Base-by-base conservation (phyloP, 257 asterid genomes). In the Solanum raphanifolium region DNA sequence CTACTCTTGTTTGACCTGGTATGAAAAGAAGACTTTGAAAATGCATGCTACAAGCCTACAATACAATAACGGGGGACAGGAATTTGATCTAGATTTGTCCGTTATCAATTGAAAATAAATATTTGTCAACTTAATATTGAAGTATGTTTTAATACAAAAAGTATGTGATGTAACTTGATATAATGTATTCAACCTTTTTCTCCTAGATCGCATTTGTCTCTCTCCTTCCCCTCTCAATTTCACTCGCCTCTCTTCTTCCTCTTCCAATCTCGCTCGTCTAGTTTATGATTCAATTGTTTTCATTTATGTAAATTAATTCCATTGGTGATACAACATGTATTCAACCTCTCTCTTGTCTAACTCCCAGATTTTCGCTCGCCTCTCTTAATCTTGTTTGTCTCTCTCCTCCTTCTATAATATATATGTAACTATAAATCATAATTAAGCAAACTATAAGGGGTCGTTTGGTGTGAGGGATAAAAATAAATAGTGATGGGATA, bases 211-310 rank as follows among this genome's bases (percentile, higher is more conserved):
- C 20, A 20, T 0, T 46, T 3, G 7, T 5, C 0, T 46, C 16
- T 43, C 2, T 46, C 1, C 6, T 13, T 46, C 1, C 6, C 2
- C 6, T 43, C 52, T 43, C 16, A 43, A 43, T 12, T 43, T 46
- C 58, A 1, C 55, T 46, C 2, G 7, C 1, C 0, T 46, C 16
- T 12, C 16, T 43, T 5, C 5, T 12, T 4, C 2, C 16, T 4
- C 18, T 46, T 0, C 0, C 18, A 46, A 13, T 46, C 1, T 15
- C 20, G 21, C 7, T 48, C 58, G 58, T 0, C 21, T 48, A 48
- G 8, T 15, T 48, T 52, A 0, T 52, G 23, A 52, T 16, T 5
- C 62, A 16, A 0, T 52, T 52, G 0, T 52, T 0, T 6, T 16
- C 9, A 16, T 52, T 16, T 38, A 52, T 52, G 1, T 18, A 52